Percentiles rank a stretch among this genome's conserved stretches.
These are phyloP conservation scores for Diplodia seriata DNA, from an alignment of 2,329 filamentous ascomycete genomes.

Conservation along the genomic window DNA sequence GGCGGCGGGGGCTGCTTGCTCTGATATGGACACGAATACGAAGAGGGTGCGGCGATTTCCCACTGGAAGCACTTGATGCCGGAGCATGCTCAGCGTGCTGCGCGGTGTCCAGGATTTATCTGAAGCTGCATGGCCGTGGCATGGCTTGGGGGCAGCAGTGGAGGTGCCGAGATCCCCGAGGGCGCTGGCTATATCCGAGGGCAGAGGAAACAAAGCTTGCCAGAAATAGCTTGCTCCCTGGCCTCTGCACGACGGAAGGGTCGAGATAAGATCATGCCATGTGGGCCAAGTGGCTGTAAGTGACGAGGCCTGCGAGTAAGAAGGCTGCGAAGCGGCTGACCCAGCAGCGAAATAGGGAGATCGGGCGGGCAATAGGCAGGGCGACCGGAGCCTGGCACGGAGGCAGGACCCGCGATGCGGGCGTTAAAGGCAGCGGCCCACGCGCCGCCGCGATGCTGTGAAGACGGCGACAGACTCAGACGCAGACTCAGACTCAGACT, in stretches of 20 bases:
- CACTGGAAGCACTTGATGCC: neutral
- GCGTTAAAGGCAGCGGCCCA: conserved; percentile 16
- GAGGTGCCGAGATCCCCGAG: conserved; percentile 8
- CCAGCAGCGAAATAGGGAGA: conserved; percentile 22
- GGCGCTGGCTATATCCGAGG: conserved; percentile 12
- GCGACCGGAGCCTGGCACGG: conserved; percentile 17
- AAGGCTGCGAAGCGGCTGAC: neutral
- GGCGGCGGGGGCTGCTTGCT: neutral
- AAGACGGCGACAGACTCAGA: too few species aligned
- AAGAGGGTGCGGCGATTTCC: too few species aligned
- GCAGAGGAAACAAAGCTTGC: neutral
- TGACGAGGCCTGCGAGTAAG: conserved; percentile 26
- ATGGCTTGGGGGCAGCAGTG: neutral
- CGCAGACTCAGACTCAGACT: neutral
- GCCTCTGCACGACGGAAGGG: conserved; percentile 1
- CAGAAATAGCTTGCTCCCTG: neutral
- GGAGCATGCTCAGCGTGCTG: neutral
- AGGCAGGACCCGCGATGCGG: neutral
- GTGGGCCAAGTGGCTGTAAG: conserved; percentile 21
- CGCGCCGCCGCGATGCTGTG: neutral
- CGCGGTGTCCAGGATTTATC: too few species aligned
- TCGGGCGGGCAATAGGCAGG: conserved; percentile 5
- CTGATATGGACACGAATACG: neutral
- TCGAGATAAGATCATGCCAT: conserved; percentile 11
- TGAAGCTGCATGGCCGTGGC: neutral